phyloP scores from a whole-genome alignment of 371 early-diverging fungal genomes.

The Mucor indicus region DNA sequence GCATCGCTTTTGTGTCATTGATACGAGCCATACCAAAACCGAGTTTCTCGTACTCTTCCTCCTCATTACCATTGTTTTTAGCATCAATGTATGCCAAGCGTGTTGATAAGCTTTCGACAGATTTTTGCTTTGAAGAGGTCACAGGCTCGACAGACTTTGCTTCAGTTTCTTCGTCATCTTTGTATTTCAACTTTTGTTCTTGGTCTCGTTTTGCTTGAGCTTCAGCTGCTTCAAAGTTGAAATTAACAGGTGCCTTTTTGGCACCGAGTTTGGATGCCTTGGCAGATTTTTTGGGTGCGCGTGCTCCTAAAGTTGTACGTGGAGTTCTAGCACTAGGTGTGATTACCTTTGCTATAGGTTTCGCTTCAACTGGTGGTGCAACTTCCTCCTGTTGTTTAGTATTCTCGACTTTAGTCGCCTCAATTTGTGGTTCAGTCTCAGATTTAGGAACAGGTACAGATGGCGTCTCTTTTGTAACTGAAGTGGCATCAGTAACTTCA shows the following conservation, averaged over 20 bases:
- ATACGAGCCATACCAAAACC: slow-evolving; percentile 78
- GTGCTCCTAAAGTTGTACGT: slow-evolving; percentile 24
- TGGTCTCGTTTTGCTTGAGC: slow-evolving; percentile 86
- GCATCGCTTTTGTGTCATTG: slow-evolving; percentile 14
- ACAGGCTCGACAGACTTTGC: not conserved
- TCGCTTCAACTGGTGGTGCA: not conserved
- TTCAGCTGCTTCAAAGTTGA: slow-evolving; percentile 92
- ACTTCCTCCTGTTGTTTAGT: not conserved
- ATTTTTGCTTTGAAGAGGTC: not conserved
- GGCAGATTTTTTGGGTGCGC: slow-evolving; percentile 36
- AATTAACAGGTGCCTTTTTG: slow-evolving; percentile 71
- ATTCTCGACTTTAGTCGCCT: slow-evolving; percentile 5
- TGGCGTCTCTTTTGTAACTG: slow-evolving; percentile 1
- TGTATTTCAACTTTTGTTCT: slow-evolving; percentile 74
- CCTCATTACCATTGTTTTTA: slow-evolving; percentile 1
- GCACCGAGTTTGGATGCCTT: slow-evolving; percentile 81
- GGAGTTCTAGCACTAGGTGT: slow-evolving; percentile 21
- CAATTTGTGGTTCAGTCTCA: not conserved
- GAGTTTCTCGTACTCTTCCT: slow-evolving; percentile 67
- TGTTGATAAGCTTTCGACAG: slow-evolving; percentile 16
- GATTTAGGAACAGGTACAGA: not conserved
- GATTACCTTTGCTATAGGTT: slow-evolving; percentile 4
- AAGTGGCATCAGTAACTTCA: slow-evolving; percentile 10
- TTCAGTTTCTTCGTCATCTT: slow-evolving; percentile 38
- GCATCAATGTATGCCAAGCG: slow-evolving; percentile 19